Evolutionary conservation across 2,329 filamentous ascomycete species (phyloP), one percentile per base, ranked within the genome.

Genomic region (Beauveria asiatica): DNA sequence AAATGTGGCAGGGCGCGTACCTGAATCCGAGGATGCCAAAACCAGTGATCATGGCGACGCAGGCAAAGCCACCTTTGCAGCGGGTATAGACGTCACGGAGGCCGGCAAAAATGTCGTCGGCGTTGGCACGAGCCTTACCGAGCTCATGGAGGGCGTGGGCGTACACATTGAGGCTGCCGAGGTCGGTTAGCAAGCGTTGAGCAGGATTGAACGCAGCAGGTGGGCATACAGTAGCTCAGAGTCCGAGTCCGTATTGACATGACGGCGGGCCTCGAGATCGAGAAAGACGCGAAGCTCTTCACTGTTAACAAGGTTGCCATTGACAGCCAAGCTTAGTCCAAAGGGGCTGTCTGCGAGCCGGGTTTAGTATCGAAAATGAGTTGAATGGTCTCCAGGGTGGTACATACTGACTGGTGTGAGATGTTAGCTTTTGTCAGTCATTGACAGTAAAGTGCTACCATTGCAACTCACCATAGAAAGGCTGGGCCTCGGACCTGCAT

Each of bases 231-330:
- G 89, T 63, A 93, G 76, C 76, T 96, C 92, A 66, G 87, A 91
- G 75, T 96, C 91, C 61, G 87, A 92, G 68, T 95, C 90, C 30
- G 91, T 92, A 75, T 96, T 96, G 78, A 94, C 89, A 72, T 95
- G 91, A 65, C 90, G 83, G 70, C 90, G 90, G 8, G 89, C 90
- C 65, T 89, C 88, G 64, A 86, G 78, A 68, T 95, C 90, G 53
- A 96, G 79, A 70, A 86, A 90, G 62, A 79, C 75, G 71, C 83
- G 84, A 52, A 95, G 78, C 57, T 89, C 85, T 2, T 80, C 80
- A 5, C 87, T 84, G 70, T 95, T 83, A 77, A 95, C 89, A 51
- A 96, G 79, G 74, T 96, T 96, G 62, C 92, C 92, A 69, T 96
- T 96, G 75, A 94, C 87, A 23, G 87, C 83, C 70, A 94, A 83